A percentile compares a stretch with the other conserved stretches of the same genome.
Conservation (phyloP, 2,329 filamentous ascomycete species). For the Trichophyton benhamiae region DNA sequence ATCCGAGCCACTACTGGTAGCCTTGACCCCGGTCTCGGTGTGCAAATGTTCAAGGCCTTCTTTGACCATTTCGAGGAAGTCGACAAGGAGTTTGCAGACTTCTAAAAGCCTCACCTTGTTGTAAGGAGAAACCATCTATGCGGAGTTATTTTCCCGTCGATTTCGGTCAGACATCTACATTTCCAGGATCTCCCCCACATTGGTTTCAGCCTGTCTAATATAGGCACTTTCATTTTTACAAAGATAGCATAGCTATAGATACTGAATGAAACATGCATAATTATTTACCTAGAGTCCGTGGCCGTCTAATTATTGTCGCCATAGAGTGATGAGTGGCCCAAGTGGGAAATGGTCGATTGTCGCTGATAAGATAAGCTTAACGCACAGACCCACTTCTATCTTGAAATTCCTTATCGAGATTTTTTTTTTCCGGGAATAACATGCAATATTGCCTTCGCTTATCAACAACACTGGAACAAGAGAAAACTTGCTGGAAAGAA, state of each 20-base stretch:
- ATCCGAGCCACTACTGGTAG: conserved; percentile 79
- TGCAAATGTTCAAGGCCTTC: conserved; percentile 80
- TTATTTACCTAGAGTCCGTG: neutral
- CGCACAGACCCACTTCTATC: conserved; percentile 5
- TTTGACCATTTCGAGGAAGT: conserved; percentile 75
- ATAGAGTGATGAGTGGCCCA: neutral
- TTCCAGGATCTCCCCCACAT: neutral
- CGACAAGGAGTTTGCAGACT: conserved; percentile 58
- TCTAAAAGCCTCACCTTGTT: conserved; percentile 15
- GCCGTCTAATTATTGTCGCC: neutral
- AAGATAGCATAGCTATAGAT: neutral
- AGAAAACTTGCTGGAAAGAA: neutral
- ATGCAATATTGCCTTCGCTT: neutral
- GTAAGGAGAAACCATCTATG: no score
- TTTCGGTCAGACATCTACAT: neutral
- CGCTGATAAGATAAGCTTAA: conserved; percentile 28
- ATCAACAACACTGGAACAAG: neutral
- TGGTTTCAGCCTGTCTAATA: neutral
- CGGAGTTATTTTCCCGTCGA: neutral
- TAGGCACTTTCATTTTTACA: neutral
- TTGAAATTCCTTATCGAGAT: conserved; percentile 8
- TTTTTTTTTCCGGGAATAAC: neutral
- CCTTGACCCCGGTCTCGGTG: conserved; percentile 75
- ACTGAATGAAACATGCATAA: neutral
- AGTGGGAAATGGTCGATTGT: neutral